Conservation (phyloP, 2,329 filamentous ascomycete genomes). For the Nemania diffusa region DNA sequence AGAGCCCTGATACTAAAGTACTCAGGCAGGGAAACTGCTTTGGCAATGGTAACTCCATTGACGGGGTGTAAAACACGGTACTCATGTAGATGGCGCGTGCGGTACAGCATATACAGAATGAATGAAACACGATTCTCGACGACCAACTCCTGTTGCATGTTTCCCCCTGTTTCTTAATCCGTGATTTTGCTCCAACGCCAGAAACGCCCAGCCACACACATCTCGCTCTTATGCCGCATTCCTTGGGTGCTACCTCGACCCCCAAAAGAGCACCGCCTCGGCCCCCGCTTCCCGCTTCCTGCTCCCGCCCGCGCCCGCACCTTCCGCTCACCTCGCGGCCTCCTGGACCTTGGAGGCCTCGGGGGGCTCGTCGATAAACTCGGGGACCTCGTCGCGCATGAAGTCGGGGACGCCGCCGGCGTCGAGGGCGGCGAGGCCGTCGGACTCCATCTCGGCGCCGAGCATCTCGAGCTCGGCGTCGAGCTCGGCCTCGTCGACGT, state of each 20-base stretch:
- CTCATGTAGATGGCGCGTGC: conserved; percentile 25
- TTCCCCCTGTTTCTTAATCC: conserved; percentile 11
- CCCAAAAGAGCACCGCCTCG: neutral
- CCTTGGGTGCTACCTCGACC: neutral
- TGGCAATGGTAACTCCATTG: neutral
- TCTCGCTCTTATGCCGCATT: neutral
- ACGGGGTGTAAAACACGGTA: conserved; percentile 14
- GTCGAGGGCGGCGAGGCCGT: conserved; percentile 66
- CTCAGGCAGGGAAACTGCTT: neutral
- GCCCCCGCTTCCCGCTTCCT: too few species aligned
- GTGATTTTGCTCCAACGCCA: conserved; percentile 36
- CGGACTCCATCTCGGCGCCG: conserved; percentile 92
- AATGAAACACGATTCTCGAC: conserved; percentile 20
- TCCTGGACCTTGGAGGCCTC: conserved; percentile 83
- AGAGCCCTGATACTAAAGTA: neutral
- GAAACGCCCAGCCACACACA: conserved; percentile 29
- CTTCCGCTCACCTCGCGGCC: conserved; percentile 65
- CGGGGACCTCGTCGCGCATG: conserved; percentile 87
- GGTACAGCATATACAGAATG: conserved; percentile 10
- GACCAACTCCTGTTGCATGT: conserved; percentile 23
- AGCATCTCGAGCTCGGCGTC: conserved; percentile 96
- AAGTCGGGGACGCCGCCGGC: conserved; percentile 78
- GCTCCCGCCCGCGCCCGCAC: too few species aligned
- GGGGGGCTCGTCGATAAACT: conserved; percentile 94
- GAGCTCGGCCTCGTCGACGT: conserved; percentile 95